Base-by-base conservation (phyloP, 306 rosid species). In the Ormosia emarginata region DNA sequence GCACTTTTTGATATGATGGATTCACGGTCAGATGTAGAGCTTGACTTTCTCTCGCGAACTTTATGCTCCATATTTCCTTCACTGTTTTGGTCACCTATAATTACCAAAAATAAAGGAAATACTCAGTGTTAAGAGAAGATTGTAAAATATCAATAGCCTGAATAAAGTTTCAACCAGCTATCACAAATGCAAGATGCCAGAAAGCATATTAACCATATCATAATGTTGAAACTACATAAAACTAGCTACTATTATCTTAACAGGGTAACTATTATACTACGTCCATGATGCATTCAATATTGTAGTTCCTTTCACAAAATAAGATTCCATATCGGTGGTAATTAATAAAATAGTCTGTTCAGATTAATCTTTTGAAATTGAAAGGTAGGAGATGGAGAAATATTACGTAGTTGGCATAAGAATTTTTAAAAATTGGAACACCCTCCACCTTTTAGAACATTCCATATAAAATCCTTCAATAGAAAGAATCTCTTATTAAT, bases 1-100 rank as follows among this genome's bases (percentile, higher is more conserved):
- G 79, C 67, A 67, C 79, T 85, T 87, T 52, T 83, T 9, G 83
- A 74, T 7, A 61, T 33, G 15, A 67, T 37, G 46, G 72, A 69
- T 65, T 84, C 88, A 29, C 47, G 85, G 36, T 81, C 88, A 50
- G 91, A 68, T 72, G 66, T 59, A 47, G 93, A 82, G 43, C 85
- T 67, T 69, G 87, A 75, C 65, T 85, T 92, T 85, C 76, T 79
- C 78, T 89, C 92, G 2, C 71, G 63, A 82, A 68, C 77, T 75
- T 33, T 81, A 66, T 79, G 80, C 89, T 82, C 88, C 34, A 5
- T 47, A 17, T 64, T 78, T 84, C 76, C 83, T 65, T 75, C 68
- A 65, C 70, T 71, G 44, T 86, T 82, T 76, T 58, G 24, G 3
- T 80, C 77, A 57, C 86, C 97, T 90, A 67, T 53, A 69, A 73